These are phyloP conservation scores for Wallacemonas sp. DNA, from an alignment of 208 protist species.

Conservation along the genomic window DNA sequence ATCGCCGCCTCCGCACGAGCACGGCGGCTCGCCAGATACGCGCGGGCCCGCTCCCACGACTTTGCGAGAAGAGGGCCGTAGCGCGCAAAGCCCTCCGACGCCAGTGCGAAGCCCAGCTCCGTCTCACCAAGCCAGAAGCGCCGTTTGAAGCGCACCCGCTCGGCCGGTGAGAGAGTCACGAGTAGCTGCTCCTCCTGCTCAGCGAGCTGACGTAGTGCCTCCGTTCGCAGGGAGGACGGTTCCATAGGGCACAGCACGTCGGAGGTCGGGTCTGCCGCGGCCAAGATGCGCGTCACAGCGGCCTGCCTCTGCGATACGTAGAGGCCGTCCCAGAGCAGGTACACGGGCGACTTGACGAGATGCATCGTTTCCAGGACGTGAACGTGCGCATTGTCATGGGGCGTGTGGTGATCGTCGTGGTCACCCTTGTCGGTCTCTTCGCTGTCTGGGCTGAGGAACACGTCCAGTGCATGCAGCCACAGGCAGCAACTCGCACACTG, in stretches of 20 bases:
- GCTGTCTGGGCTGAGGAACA: slow-evolving; percentile 10
- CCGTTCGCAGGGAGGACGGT: slow-evolving; percentile 1
- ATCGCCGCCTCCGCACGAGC: slow-evolving; percentile 44
- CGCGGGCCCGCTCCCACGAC: slow-evolving; percentile 39
- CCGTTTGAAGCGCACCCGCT: slow-evolving; percentile 21
- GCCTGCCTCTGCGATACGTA: neutral
- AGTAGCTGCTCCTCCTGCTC: neutral
- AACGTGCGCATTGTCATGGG: slow-evolving; percentile 14
- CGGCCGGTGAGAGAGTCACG: neutral
- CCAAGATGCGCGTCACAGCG: neutral
- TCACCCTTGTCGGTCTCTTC: neutral
- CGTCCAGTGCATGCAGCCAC: slow-evolving; percentile 46
- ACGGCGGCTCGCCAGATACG: slow-evolving; percentile 40
- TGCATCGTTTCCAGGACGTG: slow-evolving; percentile 73
- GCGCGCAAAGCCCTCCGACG: slow-evolving; percentile 38
- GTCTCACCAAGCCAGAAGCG: slow-evolving; percentile 73
- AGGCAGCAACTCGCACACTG: slow-evolving; percentile 78
- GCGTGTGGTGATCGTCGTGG: neutral
- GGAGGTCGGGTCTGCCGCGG: slow-evolving; percentile 7
- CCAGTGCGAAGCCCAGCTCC: slow-evolving; percentile 52
- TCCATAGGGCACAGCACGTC: slow-evolving; percentile 2
- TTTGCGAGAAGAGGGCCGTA: slow-evolving; percentile 38
- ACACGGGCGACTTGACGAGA: slow-evolving; percentile 64
- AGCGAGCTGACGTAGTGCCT: neutral
- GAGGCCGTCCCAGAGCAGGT: slow-evolving; percentile 46